Evolutionary conservation across 805 yeast genomes (phyloP).

Genomic region (Suhomyces sp.): DNA sequence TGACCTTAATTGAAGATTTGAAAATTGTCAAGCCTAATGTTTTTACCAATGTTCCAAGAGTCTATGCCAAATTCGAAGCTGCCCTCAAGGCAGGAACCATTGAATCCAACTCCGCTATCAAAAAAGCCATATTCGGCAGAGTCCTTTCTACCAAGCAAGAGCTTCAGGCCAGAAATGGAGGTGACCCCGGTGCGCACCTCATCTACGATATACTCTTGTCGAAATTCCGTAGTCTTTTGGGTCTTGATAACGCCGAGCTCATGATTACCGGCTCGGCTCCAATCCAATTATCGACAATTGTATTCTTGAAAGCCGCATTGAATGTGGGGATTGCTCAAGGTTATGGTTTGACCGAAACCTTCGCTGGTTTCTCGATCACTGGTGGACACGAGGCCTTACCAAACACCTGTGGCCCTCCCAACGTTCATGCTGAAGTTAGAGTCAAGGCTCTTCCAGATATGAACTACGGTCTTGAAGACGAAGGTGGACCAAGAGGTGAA

Average conservation of each 20-base stretch:
- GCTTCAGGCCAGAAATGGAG: constrained; percentile 14
- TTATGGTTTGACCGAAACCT: constrained; percentile 35
- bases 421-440: constrained; percentile 17
- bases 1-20: constrained; percentile 24
- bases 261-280: constrained; percentile 29
- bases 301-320: constrained; percentile 23
- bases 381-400: constrained; percentile 18
- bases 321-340: constrained; percentile 28
- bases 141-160: constrained; percentile 17
- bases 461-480: constrained; percentile 20
- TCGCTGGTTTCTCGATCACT: constrained; percentile 21
- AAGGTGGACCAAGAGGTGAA: constrained; percentile 28
- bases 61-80: constrained; percentile 24
- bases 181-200: constrained; percentile 17
- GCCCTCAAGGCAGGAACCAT: constrained; percentile 24
- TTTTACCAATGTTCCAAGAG: constrained; percentile 26
- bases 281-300: constrained; percentile 18
- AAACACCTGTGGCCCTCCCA: constrained; percentile 23
- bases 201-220: constrained; percentile 20
- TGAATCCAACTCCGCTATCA: constrained; percentile 16
- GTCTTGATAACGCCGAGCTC: constrained; percentile 25
- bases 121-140: constrained; percentile 16
- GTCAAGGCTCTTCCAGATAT: constrained; percentile 23
- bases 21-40: constrained; percentile 21
- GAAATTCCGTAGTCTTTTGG: constrained; percentile 34